phyloP scores from a whole-genome alignment of 768 basidiomycete genomes.

The Lentinula boryana region DNA sequence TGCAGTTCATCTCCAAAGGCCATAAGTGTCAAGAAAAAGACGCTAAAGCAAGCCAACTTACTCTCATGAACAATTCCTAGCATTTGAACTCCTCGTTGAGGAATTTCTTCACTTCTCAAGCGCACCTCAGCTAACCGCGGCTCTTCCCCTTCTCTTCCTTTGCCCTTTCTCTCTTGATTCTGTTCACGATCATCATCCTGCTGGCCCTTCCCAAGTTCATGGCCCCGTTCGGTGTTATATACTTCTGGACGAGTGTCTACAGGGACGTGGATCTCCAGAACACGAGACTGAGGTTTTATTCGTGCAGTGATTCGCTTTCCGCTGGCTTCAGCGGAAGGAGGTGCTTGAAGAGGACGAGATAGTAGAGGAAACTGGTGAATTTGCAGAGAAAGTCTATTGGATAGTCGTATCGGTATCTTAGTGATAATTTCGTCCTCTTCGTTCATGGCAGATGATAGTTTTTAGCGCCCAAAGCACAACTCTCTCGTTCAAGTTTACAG shows the following conservation, averaged over 20 bases:
- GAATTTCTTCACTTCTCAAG: conserved; percentile 66
- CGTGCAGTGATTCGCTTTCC: conserved; percentile 77
- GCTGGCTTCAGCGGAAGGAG: conserved; percentile 64
- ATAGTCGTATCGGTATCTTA: conserved; percentile 68
- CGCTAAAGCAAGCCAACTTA: conserved; percentile 22
- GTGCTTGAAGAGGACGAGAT: conserved; percentile 65
- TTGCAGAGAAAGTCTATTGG: conserved; percentile 59
- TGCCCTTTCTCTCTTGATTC: conserved; percentile 47
- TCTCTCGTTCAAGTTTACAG: too few relatives aligned
- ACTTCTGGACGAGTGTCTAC: conserved; percentile 77
- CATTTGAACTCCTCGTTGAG: conserved; percentile 61
- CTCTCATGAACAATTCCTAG: conserved; percentile 74
- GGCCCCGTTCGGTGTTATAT: conserved; percentile 69
- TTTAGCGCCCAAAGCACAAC: background rate
- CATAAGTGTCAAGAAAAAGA: conserved; percentile 6
- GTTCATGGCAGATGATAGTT: conserved; percentile 11
- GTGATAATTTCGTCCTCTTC: conserved; percentile 57
- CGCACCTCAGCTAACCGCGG: conserved; percentile 65
- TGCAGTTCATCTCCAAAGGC: conserved; percentile 54
- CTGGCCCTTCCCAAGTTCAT: conserved; percentile 58
- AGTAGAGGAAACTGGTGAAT: conserved; percentile 81
- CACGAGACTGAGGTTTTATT: conserved; percentile 54
- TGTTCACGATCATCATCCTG: conserved; percentile 75
- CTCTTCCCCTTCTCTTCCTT: conserved; percentile 44
- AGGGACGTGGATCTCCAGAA: conserved; percentile 76